Conservation (phyloP, 208 protist genomes). For the Wallacemonas sp. region DNA sequence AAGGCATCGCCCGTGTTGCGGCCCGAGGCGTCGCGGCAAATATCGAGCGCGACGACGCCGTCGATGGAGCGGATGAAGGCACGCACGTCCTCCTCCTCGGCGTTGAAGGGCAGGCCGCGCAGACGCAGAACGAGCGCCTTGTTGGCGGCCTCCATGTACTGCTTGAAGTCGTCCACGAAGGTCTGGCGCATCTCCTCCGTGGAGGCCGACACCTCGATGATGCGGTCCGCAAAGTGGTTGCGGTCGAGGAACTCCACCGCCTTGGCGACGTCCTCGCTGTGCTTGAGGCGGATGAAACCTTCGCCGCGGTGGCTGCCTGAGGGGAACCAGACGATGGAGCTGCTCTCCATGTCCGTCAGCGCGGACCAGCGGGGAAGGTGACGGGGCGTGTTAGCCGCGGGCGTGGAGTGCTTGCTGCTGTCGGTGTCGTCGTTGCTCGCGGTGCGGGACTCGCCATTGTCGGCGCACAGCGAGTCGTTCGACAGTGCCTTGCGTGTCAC, state of each 20-base stretch:
- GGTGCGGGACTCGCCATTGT: neutral
- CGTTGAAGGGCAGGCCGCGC: conserved; percentile 66
- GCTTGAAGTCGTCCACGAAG: conserved; percentile 22
- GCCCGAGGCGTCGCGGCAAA: conserved; percentile 41
- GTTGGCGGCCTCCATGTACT: conserved; percentile 22
- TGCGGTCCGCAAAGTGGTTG: conserved; percentile 46
- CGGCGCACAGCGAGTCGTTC: neutral
- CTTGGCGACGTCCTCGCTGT: conserved; percentile 28
- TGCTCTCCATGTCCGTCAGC: conserved; percentile 9
- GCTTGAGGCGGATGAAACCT: conserved; percentile 40
- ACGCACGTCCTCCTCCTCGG: conserved; percentile 53
- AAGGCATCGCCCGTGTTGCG: conserved; percentile 73
- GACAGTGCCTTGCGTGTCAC: neutral
- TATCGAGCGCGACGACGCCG: conserved; percentile 39
- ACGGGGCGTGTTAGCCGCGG: neutral
- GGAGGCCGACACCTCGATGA: conserved; percentile 35
- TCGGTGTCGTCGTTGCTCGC: neutral
- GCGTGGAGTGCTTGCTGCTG: conserved; percentile 11
- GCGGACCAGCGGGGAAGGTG: conserved; percentile 5
- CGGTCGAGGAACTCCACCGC: conserved; percentile 39
- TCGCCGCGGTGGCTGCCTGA: conserved; percentile 39
- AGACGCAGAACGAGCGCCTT: conserved; percentile 54
- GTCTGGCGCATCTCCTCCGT: conserved; percentile 29
- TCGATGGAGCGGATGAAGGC: conserved; percentile 43
- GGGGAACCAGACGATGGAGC: conserved; percentile 37